Conservation (phyloP, 495 filamentous ascomycete genomes). For the Annulohypoxylon stygium region DNA sequence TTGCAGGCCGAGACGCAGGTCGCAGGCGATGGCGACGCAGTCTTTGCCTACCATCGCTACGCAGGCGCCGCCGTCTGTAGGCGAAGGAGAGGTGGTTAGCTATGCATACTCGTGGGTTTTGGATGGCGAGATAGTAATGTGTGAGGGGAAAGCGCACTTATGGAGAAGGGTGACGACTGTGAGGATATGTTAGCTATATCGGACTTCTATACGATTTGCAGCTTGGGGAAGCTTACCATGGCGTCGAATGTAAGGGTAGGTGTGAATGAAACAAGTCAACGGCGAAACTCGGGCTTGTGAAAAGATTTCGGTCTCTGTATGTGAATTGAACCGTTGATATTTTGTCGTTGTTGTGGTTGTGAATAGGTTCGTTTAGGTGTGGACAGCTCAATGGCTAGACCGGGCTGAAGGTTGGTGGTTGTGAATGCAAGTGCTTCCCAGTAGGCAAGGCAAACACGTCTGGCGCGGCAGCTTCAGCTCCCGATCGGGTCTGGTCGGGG, state of each 20-base stretch:
- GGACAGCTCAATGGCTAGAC: conserved; percentile 27
- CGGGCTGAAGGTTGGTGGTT: conserved; percentile 40
- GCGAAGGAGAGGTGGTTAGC: conserved; percentile 7
- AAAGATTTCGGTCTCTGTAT: not conserved
- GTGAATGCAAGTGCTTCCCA: conserved; percentile 15
- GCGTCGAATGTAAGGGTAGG: conserved; percentile 9
- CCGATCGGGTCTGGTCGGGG: conserved; percentile 27
- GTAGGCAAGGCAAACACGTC: conserved; percentile 55
- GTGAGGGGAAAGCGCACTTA: conserved; percentile 71
- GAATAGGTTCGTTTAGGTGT: conserved; percentile 25
- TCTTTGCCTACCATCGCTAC: conserved; percentile 99
- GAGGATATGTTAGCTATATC: conserved; percentile 28
- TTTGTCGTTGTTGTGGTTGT: conserved; percentile 33
- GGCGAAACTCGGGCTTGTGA: not conserved
- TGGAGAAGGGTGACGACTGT: conserved; percentile 85
- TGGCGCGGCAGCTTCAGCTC: conserved; percentile 54
- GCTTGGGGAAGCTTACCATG: conserved; percentile 50
- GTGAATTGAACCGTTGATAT: conserved; percentile 1
- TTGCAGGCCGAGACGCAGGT: conserved; percentile 97
- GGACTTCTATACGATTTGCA: not conserved
- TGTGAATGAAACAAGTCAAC: too few species aligned
- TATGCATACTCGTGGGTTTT: not conserved
- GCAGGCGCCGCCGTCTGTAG: conserved; percentile 90
- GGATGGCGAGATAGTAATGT: conserved; percentile 18
- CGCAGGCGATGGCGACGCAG: conserved; percentile 99